These are phyloP conservation scores for Phytophthora quininea DNA, from an alignment of 352 stramenopile species.

Conservation along the genomic window DNA sequence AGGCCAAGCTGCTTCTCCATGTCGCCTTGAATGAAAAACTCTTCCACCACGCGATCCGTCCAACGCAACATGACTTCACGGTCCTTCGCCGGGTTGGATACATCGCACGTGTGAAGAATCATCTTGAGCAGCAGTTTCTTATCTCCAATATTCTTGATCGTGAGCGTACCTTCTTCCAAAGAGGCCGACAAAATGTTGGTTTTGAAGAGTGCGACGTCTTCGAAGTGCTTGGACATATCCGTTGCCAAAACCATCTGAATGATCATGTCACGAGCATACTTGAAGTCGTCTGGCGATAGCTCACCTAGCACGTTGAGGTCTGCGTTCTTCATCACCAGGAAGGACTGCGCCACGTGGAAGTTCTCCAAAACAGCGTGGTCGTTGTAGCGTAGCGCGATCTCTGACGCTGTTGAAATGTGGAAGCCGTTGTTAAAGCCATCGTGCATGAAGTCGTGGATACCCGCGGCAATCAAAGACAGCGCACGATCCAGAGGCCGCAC, in stretches of 20 bases:
- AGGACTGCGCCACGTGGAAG: conserved; percentile 89
- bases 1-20: conserved; percentile 92
- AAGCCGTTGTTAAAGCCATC: conserved; percentile 92
- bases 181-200: conserved; percentile 77
- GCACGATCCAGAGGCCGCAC: conserved; percentile 78
- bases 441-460: conserved; percentile 91
- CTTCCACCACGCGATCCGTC: conserved; percentile 93
- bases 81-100: conserved; percentile 94
- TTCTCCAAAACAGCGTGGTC: conserved; percentile 91
- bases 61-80: conserved; percentile 90
- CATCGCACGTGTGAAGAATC: conserved; percentile 93
- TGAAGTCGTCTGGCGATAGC: conserved; percentile 78
- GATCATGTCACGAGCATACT: conserved; percentile 88
- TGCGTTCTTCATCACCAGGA: conserved; percentile 89
- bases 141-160: conserved; percentile 86
- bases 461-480: conserved; percentile 76
- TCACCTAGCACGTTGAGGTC: conserved; percentile 87
- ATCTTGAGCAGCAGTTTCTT: conserved; percentile 91
- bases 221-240: conserved; percentile 92
- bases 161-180: conserved; percentile 66
- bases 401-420: conserved; percentile 84
- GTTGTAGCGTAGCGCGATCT: conserved; percentile 90
- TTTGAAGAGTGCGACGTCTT: conserved; percentile 89
- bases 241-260: conserved; percentile 92
- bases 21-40: conserved; percentile 97